These are phyloP conservation scores for Pistacia atlantica DNA, from an alignment of 345 rosid species.

Conservation along the genomic window DNA sequence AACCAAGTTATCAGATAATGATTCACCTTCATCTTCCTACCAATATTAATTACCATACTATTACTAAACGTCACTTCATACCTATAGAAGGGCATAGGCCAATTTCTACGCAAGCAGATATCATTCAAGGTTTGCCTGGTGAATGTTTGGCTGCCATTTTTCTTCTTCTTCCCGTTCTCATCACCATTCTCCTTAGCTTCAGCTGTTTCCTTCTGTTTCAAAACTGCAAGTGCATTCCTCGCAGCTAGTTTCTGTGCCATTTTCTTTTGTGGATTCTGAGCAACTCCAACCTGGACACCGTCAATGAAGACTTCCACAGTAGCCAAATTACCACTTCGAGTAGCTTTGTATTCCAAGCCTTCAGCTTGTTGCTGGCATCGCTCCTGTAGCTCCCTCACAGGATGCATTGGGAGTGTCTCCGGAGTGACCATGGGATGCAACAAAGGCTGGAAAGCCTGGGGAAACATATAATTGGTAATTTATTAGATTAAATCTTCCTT, in stretches of 20 bases:
- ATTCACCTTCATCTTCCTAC: too few species aligned
- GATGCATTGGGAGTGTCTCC: slow-evolving; percentile 99
- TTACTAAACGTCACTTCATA: slow-evolving; percentile 26
- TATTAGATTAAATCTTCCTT: slow-evolving; percentile 8
- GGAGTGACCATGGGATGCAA: slow-evolving; percentile 99
- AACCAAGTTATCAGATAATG: slow-evolving; percentile 8
- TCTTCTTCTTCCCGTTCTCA: slow-evolving; percentile 64
- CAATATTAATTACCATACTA: background rate
- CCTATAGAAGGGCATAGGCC: slow-evolving; percentile 98
- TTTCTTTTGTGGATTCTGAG: slow-evolving; percentile 96
- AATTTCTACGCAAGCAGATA: slow-evolving; percentile 88
- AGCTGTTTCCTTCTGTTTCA: slow-evolving; percentile 82
- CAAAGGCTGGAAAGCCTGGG: slow-evolving; percentile 89
- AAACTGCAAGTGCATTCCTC: slow-evolving; percentile 77
- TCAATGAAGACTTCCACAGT: slow-evolving; percentile 96
- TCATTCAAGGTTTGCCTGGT: slow-evolving; percentile 94
- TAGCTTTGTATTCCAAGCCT: slow-evolving; percentile 92
- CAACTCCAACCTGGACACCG: slow-evolving; percentile 86
- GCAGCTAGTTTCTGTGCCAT: slow-evolving; percentile 99
- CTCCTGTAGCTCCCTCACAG: slow-evolving; percentile 98
- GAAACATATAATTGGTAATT: background rate
- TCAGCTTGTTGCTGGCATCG: slow-evolving; percentile 99
- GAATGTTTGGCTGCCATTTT: slow-evolving; percentile 81
- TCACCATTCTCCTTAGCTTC: slow-evolving; percentile 52
- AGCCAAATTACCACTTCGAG: slow-evolving; percentile 83